These are phyloP conservation scores for Solanum corneliomulleri DNA, from an alignment of 257 asterid genomes.

Conservation along the genomic window DNA sequence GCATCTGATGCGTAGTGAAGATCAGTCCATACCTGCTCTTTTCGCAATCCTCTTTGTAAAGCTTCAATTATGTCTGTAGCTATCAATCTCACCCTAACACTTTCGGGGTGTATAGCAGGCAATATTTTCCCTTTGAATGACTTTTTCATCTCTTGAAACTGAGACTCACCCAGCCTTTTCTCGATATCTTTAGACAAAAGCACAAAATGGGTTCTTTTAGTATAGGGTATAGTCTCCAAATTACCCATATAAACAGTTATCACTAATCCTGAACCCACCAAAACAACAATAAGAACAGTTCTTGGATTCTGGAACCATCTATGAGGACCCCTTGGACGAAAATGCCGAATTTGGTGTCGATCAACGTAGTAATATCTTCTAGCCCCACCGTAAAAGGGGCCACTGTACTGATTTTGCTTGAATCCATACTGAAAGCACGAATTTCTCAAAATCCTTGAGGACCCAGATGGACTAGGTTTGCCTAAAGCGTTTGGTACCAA, in stretches of 20 bases:
- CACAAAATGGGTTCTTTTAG: constrained; percentile 84
- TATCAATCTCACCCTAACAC: constrained; percentile 61
- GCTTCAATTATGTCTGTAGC: constrained; percentile 66
- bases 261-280: constrained; percentile 60
- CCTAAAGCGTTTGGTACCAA: not conserved
- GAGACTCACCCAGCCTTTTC: constrained; percentile 47
- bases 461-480: not conserved
- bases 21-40: constrained; percentile 77
- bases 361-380: constrained; percentile 73
- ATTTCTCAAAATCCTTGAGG: constrained; percentile 32
- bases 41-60: constrained; percentile 65
- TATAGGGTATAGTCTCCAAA: constrained; percentile 71
- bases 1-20: constrained; percentile 37
- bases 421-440: constrained; percentile 17
- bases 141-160: constrained; percentile 39
- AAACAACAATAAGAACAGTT: constrained; percentile 12
- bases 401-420: constrained; percentile 5
- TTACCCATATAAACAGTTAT: constrained; percentile 65
- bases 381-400: constrained; percentile 41
- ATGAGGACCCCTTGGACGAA: constrained; percentile 58
- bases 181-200: constrained; percentile 51
- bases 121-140: constrained; percentile 58
- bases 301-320: constrained; percentile 66
- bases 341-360: constrained; percentile 38
- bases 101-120: constrained; percentile 87